These are phyloP conservation scores for Hydrangea macrophylla DNA, from an alignment of 148 eudicot genomes.

Conservation along the genomic window DNA sequence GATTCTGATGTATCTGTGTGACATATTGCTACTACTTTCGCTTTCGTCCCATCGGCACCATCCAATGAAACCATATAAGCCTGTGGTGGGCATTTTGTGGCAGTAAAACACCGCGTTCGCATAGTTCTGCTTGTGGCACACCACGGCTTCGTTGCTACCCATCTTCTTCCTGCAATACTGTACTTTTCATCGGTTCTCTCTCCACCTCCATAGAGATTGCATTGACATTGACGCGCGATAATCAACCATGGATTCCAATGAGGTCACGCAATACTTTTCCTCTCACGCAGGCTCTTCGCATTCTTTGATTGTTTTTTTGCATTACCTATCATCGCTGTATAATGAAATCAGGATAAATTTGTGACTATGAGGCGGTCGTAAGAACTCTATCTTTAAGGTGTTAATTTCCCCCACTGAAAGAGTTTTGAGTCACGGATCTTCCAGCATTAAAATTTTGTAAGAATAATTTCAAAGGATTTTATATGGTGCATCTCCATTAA, in stretches of 20 bases:
- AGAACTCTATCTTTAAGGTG: no score
- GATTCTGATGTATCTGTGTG: constrained; percentile 60
- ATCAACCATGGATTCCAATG: constrained; percentile 73
- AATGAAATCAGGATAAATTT: no score
- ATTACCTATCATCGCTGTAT: no score
- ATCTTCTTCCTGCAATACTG: constrained; percentile 19
- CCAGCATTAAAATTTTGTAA: no score
- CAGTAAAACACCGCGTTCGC: constrained; percentile 66
- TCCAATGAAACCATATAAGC: constrained; percentile 40
- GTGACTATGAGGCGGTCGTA: no score
- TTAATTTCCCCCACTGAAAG: no score
- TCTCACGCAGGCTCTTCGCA: constrained; percentile 55
- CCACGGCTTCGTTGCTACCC: constrained; percentile 23
- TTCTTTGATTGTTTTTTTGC: constrained; percentile 38
- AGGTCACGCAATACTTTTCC: constrained; percentile 62
- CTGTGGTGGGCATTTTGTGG: constrained; percentile 38
- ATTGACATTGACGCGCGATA: constrained; percentile 35
- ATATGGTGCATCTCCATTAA: no score
- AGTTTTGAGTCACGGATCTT: no score
- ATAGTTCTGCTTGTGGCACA: constrained; percentile 58
- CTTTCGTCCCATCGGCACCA: constrained; percentile 34
- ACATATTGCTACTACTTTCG: constrained; percentile 51
- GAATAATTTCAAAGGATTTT: no score
- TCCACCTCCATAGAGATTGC: constrained; percentile 34
- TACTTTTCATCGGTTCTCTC: constrained; percentile 25